Evolutionary conservation across 192 early-diverging fungal species (phyloP).

Genomic region (Rhizophagus sp.): DNA sequence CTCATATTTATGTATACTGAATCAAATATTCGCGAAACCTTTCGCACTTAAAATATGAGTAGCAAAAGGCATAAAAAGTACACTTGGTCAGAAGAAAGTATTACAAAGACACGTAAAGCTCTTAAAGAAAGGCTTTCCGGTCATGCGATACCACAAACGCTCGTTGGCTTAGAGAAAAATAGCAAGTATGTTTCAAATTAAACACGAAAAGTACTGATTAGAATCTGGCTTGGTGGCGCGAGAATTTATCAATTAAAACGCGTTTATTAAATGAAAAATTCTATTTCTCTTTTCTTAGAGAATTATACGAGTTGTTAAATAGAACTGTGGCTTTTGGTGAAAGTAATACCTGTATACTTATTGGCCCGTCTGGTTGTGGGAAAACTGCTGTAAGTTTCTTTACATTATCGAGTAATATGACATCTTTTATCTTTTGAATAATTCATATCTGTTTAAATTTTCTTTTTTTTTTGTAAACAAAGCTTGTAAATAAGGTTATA

Average conservation of each 20-base stretch:
- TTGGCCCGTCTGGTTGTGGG: slow-evolving; percentile 80
- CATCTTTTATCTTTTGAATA: neutral
- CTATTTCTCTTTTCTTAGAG: slow-evolving; percentile 34
- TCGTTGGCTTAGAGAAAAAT: slow-evolving; percentile 33
- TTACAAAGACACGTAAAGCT: slow-evolving; percentile 25
- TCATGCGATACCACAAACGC: slow-evolving; percentile 34
- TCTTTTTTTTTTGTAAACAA: neutral
- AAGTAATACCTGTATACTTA: slow-evolving; percentile 83
- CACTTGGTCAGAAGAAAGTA: neutral
- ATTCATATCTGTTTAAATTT: neutral
- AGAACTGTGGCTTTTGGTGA: slow-evolving; percentile 69
- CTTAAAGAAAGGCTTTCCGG: slow-evolving; percentile 41
- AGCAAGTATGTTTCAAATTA: neutral
- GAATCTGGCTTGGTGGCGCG: no score
- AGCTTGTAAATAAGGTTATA: slow-evolving; percentile 48
- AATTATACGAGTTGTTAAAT: slow-evolving; percentile 58
- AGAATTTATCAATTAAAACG: no score
- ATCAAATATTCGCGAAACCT: no score
- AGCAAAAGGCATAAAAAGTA: slow-evolving; percentile 1
- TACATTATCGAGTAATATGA: neutral
- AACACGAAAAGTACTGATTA: slow-evolving; percentile 24
- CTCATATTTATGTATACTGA: no score
- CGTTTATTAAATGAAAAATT: neutral
- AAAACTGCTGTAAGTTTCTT: slow-evolving; percentile 55
- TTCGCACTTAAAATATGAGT: no score